phyloP scores from a whole-genome alignment of 768 basidiomycete genomes.

The Macrolepiota albuminosa region DNA sequence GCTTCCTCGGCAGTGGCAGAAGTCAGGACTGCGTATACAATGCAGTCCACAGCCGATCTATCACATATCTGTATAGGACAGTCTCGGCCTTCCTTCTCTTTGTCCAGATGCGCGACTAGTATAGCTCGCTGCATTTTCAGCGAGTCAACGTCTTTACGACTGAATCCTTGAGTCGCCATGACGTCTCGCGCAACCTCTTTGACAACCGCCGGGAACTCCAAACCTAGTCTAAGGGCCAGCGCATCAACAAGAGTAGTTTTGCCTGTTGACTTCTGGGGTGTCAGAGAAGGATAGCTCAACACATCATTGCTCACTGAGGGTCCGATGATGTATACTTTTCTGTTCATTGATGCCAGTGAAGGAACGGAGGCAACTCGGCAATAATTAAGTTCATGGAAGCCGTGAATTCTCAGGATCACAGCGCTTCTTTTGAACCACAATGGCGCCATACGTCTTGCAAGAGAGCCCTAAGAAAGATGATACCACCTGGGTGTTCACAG shows the following conservation, averaged over 20 bases:
- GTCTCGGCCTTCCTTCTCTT: constrained; percentile 30
- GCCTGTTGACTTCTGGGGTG: constrained; percentile 46
- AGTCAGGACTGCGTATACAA: constrained; percentile 56
- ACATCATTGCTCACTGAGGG: constrained; percentile 37
- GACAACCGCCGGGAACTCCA: constrained; percentile 40
- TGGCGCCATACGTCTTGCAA: constrained; percentile 33
- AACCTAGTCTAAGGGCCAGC: constrained; percentile 34
- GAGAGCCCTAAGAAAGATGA: constrained; percentile 43
- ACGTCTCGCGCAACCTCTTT: constrained; percentile 59
- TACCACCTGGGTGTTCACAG: constrained; percentile 45
- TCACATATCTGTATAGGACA: constrained; percentile 46
- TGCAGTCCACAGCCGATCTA: constrained; percentile 59
- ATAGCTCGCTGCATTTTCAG: constrained; percentile 63
- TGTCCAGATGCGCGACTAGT: constrained; percentile 48
- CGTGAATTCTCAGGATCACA: constrained; percentile 11
- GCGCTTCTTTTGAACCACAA: constrained; percentile 19
- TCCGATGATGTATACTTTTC: constrained; percentile 42
- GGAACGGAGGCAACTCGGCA: neutral
- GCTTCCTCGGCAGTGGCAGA: constrained; percentile 33
- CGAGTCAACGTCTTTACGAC: constrained; percentile 41
- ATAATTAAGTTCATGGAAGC: constrained; percentile 9
- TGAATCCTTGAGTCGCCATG: constrained; percentile 50
- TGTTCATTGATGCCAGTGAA: constrained; percentile 10
- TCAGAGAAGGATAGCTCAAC: neutral
- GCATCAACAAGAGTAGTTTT: constrained; percentile 65